These are phyloP conservation scores for Cladosporium velox DNA, from an alignment of 2,329 filamentous ascomycete genomes.

Conservation along the genomic window DNA sequence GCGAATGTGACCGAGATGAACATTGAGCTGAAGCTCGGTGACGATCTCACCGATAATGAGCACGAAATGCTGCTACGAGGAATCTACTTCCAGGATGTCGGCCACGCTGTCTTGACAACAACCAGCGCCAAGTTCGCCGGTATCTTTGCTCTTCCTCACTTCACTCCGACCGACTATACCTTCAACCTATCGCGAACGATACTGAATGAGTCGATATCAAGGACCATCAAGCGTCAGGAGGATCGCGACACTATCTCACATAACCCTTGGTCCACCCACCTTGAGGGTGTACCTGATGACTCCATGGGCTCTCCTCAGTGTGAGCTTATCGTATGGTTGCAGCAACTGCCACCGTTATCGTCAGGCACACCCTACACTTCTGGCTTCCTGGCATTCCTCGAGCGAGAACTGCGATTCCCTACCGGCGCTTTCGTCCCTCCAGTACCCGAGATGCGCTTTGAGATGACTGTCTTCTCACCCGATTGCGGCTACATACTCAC, in stretches of 20 bases:
- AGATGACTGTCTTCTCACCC: conserved; percentile 63
- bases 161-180: conserved; percentile 62
- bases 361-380: conserved; percentile 29
- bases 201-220: conserved; percentile 71
- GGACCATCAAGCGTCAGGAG: conserved; percentile 67
- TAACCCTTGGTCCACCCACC: conserved; percentile 76
- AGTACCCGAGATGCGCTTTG: conserved; percentile 58
- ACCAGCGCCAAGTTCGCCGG: conserved; percentile 92
- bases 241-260: conserved; percentile 53
- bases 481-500: conserved; percentile 68
- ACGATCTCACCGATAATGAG: conserved; percentile 68
- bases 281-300: conserved; percentile 55
- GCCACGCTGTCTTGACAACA: conserved; percentile 78
- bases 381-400: conserved; percentile 52
- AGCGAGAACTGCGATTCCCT: conserved; percentile 61
- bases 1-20: conserved; percentile 68
- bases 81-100: conserved; percentile 80
- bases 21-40: conserved; percentile 71
- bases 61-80: conserved; percentile 82
- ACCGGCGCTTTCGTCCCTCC: conserved; percentile 57
- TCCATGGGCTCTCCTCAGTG: conserved; percentile 70
- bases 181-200: conserved; percentile 55
- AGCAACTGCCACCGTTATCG: conserved; percentile 54
- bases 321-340: conserved; percentile 85
- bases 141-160: conserved; percentile 83